These are phyloP conservation scores for Tribonema minus DNA, from an alignment of 108 stramenopile species.

Conservation along the genomic window DNA sequence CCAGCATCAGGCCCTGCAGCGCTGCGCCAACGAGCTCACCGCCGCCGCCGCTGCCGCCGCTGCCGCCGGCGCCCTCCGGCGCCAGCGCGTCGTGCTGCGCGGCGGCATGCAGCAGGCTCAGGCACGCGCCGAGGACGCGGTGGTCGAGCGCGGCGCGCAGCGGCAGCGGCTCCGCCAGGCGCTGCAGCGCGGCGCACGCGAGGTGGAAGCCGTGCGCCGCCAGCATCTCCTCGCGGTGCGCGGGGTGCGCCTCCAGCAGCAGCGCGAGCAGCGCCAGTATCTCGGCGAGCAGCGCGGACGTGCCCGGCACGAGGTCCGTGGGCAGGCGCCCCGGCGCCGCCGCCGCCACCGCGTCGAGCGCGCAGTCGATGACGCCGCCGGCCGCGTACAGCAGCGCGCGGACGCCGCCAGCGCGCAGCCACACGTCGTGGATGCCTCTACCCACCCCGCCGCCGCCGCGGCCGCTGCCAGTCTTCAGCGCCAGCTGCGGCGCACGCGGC, in stretches of 20 bases:
- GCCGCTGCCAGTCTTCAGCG: background rate
- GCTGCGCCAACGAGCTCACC: conserved; percentile 24
- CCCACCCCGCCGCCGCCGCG: conserved; percentile 24
- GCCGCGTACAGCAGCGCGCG: conserved; percentile 26
- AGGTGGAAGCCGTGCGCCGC: conserved; percentile 29
- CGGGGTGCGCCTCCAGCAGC: conserved; percentile 16
- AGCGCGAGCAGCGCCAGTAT: conserved; percentile 15
- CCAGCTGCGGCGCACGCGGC: no score
- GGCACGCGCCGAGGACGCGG: conserved; percentile 16
- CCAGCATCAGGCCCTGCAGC: conserved; percentile 20
- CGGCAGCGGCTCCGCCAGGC: no score
- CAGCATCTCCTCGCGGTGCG: conserved; percentile 28
- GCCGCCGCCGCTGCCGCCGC: background rate
- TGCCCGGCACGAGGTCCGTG: background rate
- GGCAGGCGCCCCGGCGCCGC: background rate
- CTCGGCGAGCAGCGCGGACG: conserved; percentile 17
- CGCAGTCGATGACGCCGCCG: background rate
- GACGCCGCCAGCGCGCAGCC: conserved; percentile 31
- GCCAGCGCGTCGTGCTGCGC: background rate
- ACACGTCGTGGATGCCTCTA: conserved; percentile 26
- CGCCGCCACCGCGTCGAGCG: background rate
- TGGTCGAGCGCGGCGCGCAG: conserved; percentile 1
- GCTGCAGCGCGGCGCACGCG: conserved; percentile 17
- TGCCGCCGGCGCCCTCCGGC: no score
- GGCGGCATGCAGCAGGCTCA: conserved; percentile 19